Percentiles rank a stretch among this genome's conserved stretches.
Evolutionary conservation across 2,329 filamentous ascomycete species (phyloP).

Genomic region (Knufia fluminis): DNA sequence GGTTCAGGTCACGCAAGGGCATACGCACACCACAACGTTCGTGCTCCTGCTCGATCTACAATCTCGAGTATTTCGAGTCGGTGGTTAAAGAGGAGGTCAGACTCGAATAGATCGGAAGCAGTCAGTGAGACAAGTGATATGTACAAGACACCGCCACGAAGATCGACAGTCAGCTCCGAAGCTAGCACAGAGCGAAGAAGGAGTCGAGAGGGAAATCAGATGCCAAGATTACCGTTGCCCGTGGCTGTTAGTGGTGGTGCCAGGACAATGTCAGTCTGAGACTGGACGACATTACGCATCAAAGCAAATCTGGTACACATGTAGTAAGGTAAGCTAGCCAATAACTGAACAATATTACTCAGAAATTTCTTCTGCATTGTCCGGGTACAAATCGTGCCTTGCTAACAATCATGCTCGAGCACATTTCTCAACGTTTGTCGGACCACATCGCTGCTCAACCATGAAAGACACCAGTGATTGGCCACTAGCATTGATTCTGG

Average conservation of each 20-base stretch:
- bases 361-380: no score
- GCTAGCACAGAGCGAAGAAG: background rate
- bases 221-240: slow-evolving; percentile 1
- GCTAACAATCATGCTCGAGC: no score
- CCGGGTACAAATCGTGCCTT: no score
- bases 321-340: no score
- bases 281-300: no score
- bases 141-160: background rate
- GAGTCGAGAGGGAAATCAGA: background rate
- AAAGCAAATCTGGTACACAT: no score
- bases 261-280: no score
- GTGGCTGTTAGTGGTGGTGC: background rate
- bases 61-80: slow-evolving; percentile 1
- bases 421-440: no score
- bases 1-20: background rate
- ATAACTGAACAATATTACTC: no score
- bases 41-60: background rate
- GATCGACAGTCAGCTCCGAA: background rate
- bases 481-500: no score
- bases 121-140: background rate
- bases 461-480: no score
- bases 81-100: background rate
- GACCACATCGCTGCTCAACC: no score
- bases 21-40: background rate
- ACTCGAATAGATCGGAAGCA: background rate